A percentile compares a stretch with the other conserved stretches of the same genome.
phyloP scores from a whole-genome alignment of 306 rosid species.

The Cyamopsis tetragonoloba region DNA sequence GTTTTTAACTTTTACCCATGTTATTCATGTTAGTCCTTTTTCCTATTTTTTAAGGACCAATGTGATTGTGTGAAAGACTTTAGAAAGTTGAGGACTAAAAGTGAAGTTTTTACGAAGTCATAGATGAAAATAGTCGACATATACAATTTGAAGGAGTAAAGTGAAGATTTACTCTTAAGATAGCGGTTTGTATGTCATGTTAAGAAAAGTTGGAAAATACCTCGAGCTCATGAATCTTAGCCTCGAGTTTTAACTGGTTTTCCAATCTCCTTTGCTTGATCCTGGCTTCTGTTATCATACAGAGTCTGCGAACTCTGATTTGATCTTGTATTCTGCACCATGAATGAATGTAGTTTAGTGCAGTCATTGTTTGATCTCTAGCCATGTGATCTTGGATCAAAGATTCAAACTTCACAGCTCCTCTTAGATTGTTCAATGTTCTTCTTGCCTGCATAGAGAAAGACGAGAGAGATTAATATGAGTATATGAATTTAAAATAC shows the following conservation, averaged over 20 bases:
- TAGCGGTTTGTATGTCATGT: no score
- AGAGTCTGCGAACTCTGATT: conserved; percentile 50
- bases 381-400: conserved; percentile 39
- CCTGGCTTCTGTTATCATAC: conserved; percentile 56
- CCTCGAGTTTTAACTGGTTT: conserved; percentile 60
- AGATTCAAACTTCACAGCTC: conserved; percentile 31
- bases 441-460: conserved; percentile 42
- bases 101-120: no score
- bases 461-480: not conserved
- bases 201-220: no score
- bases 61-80: no score
- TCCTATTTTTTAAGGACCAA: no score
- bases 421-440: conserved; percentile 24
- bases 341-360: conserved; percentile 48
- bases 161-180: no score
- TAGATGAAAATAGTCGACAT: no score
- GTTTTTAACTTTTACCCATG: no score
- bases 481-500: not conserved
- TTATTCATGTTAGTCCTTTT: no score
- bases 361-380: conserved; percentile 41
- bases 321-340: conserved; percentile 65
- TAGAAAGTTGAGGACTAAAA: no score
- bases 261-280: conserved; percentile 51
- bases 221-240: conserved; percentile 63
- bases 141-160: no score